Percentiles rank a stretch among this genome's conserved stretches.
Evolutionary conservation across 2,329 filamentous ascomycete species (phyloP).

Genomic region (Mariannaea elegans): DNA sequence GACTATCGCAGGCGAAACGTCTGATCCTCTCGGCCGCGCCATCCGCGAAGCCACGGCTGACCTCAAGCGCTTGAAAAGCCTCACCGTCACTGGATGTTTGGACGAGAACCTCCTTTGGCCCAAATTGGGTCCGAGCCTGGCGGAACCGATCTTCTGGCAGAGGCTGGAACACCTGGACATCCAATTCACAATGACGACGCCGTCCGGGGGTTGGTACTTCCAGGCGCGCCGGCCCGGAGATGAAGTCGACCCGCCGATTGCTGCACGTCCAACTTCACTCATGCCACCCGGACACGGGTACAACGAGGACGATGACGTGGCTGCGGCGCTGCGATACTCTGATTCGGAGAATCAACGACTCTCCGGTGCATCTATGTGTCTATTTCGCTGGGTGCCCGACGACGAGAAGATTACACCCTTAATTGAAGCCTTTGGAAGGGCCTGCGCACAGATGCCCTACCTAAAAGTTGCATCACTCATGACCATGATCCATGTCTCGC

Average conservation of each 20-base stretch:
- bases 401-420: constrained; percentile 23
- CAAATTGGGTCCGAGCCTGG: constrained; percentile 10
- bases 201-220: constrained; percentile 30
- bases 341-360: constrained; percentile 24
- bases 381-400: constrained; percentile 29
- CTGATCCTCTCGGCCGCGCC: constrained; percentile 20
- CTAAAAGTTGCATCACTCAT: constrained; percentile 25
- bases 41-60: constrained; percentile 21
- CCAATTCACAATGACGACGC: constrained; percentile 28
- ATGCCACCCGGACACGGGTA: constrained; percentile 27
- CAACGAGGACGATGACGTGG: constrained; percentile 23
- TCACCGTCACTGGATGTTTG: constrained; percentile 24
- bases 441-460: constrained; percentile 24
- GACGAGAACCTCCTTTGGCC: constrained; percentile 29
- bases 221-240: constrained; percentile 22
- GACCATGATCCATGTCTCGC: constrained; percentile 24
- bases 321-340: constrained; percentile 22
- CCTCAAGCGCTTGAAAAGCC: constrained; percentile 17
- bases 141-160: constrained; percentile 29
- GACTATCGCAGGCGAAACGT: constrained; percentile 4
- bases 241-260: constrained; percentile 15
- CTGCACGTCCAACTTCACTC: constrained; percentile 6
- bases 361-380: constrained; percentile 26
- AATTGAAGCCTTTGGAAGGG: constrained; percentile 27
- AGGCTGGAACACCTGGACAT: constrained; percentile 25